Base-by-base conservation (phyloP, 2,329 filamentous ascomycete species). In the Diaporthe nobilis region DNA sequence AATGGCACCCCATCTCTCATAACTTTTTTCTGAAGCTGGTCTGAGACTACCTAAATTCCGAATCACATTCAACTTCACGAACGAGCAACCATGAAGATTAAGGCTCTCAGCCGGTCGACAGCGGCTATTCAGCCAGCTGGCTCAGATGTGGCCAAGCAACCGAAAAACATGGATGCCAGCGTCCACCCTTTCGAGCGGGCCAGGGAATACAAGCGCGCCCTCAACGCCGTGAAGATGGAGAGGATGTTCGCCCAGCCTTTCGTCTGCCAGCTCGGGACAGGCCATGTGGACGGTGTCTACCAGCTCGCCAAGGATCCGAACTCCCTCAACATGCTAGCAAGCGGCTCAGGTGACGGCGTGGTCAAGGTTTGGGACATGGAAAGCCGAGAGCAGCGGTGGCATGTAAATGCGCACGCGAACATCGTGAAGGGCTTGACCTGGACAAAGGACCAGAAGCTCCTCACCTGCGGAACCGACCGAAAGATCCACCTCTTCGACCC, bases 401-500 rank as follows among this genome's bases (percentile, higher is more conserved):
- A 93, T 79, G 90, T 89, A 0, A 91, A 94, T 78, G 96, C 95
- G 34, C 97, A 99, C 83, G 94, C 98, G 80, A 98, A 98, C 80
- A 93, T 98, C 60, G 95, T 98, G 79, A 98, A 98, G 87, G 94
- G 94, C 20, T 89, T 98, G 82, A 94, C 93, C 80, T 99, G 96
- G 94, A 98, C 95, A 4, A 90, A 91, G 60, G 95, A 98, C 80
- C 91, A 93, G 81, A 96, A 95, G 82, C 88, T 98, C 20, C 87
- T 98, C 63, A 96, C 95, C 2, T 98, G 96, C 82, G 95, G 94
- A 8, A 93, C 92, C 76, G 97, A 99, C 85, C 92, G 92, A 79
- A 94, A 94, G 5, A 91, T 98, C 81, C 98, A 98, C 84, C 87
- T 99, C 44, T 98, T 94, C 85, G 95, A 98, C 80, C 96, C 96